Conservation (phyloP, 1,284 basidiomycete species). For the Porodaedalea pini region DNA sequence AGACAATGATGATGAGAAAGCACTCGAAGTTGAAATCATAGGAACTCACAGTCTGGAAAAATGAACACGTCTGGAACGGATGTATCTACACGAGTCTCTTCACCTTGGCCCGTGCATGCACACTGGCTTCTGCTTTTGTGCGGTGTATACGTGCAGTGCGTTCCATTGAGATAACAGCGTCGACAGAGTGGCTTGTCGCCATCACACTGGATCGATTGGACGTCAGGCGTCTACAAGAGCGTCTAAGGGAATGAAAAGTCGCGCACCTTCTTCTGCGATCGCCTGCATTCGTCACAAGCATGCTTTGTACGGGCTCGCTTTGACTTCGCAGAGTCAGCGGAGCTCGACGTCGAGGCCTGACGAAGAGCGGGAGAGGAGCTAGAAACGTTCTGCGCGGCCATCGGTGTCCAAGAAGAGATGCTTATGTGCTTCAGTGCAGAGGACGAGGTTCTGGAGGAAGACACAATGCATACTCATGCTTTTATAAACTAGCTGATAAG, state of each 20-base stretch:
- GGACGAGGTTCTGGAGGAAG: neutral
- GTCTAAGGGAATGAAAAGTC: neutral
- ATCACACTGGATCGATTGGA: constrained; percentile 14
- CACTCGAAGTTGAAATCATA: neutral
- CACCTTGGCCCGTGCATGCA: constrained; percentile 14
- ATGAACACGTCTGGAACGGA: constrained; percentile 18
- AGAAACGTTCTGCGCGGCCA: constrained; percentile 12
- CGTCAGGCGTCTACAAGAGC: neutral
- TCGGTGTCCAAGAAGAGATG: neutral
- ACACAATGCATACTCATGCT: neutral
- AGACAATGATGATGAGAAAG: neutral
- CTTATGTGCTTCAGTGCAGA: neutral
- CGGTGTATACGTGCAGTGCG: constrained; percentile 20
- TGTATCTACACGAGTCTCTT: constrained; percentile 2
- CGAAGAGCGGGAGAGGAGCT: constrained; percentile 2
- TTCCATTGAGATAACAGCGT: constrained; percentile 20
- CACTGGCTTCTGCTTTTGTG: constrained; percentile 20
- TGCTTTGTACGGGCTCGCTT: constrained; percentile 21
- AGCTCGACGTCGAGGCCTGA: constrained; percentile 3
- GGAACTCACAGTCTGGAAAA: constrained; percentile 13
- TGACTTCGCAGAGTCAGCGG: constrained; percentile 9
- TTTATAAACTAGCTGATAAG: constrained; percentile 12
- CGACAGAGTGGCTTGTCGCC: constrained; percentile 19
- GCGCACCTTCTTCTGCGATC: constrained; percentile 22
- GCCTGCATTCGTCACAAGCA: constrained; percentile 21